Evolutionary conservation across 2,329 filamentous ascomycete species (phyloP), one percentile per base, ranked within the genome.

Genomic region (Lecanicillium sp.): DNA sequence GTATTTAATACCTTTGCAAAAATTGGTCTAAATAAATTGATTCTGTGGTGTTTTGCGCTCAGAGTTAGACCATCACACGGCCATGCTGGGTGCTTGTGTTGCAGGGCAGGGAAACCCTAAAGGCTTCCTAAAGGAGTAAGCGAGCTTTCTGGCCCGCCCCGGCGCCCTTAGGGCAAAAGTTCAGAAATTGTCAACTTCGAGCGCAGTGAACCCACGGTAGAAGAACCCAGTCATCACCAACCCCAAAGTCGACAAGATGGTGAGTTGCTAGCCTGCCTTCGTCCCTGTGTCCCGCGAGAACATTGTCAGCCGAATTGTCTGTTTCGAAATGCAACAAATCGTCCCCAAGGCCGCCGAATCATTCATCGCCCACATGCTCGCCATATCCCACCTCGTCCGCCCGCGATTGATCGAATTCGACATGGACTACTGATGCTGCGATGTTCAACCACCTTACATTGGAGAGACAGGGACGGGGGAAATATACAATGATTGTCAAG

Each of bases 201-300:
- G 45, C 30, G 66, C 66, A 65, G 65, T 67, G 64, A 67, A 68
- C 65, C 65, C 67, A 73, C 70, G 68, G 69, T 69, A 65, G 69
- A 68, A 72, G 74, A 75, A 69, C 68, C 70, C 43, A 49, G 48
- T 49, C 71, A 70, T 73, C 73, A 73, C 68, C 67, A 69, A 70
- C 67, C 67, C 64, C 67, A 70, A 70, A 66, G 62, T 68, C 71
- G 71, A 67, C 71, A 73, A 77, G 70, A 79, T 79, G 76, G 76
- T 79, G 70, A 69, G 70, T 74, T 46, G 46, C 40, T 32, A 42
- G 36, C 56, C 54, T 57, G 51, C 52, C n/a, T 49, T 56, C 53
- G 51, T 50, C 55, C 53, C 36, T 49, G 35, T 17, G 39, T 27
- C 37, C 14, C 23, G 32, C 45, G 20, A 48, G 38, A 48, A 37